phyloP scores from a whole-genome alignment of 164 flowering plant species.

The Saururus chinensis region DNA sequence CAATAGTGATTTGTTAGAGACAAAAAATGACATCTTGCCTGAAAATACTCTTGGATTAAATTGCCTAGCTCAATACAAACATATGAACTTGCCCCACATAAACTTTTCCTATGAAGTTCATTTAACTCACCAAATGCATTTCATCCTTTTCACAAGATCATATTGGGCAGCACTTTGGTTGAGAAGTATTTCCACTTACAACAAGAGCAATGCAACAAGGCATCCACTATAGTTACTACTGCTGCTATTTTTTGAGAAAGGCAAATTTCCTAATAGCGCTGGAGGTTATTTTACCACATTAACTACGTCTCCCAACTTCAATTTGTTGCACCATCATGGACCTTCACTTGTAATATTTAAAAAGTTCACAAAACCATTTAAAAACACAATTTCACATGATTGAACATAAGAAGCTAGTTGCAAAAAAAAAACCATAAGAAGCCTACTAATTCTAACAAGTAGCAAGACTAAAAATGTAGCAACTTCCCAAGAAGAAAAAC shows the following conservation, averaged over 20 bases:
- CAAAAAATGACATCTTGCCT: background rate
- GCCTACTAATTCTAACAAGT: background rate
- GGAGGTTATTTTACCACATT: constrained; percentile 76
- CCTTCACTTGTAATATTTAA: constrained; percentile 53
- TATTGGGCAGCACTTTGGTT: constrained; percentile 87
- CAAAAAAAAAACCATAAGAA: too few species aligned
- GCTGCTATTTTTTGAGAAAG: constrained; percentile 52
- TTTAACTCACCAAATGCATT: constrained; percentile 96
- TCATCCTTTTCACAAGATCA: constrained; percentile 90
- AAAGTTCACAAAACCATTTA: background rate
- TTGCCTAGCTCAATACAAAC: constrained; percentile 11
- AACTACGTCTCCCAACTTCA: constrained; percentile 99
- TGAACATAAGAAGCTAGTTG: too few species aligned
- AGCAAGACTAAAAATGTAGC: constrained; percentile 35
- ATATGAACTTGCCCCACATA: constrained; percentile 22
- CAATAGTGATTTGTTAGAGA: background rate
- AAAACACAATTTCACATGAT: background rate
- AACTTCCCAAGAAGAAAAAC: constrained; percentile 79
- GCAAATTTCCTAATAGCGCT: constrained; percentile 34
- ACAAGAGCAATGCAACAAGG: constrained; percentile 83
- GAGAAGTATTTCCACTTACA: constrained; percentile 66
- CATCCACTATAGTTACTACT: constrained; percentile 75
- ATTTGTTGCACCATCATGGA: constrained; percentile 91
- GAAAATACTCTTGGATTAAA: background rate
- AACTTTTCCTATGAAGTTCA: constrained; percentile 13